These are phyloP conservation scores for Orychophragmus violaceus DNA, from an alignment of 345 rosid genomes.

Conservation along the genomic window DNA sequence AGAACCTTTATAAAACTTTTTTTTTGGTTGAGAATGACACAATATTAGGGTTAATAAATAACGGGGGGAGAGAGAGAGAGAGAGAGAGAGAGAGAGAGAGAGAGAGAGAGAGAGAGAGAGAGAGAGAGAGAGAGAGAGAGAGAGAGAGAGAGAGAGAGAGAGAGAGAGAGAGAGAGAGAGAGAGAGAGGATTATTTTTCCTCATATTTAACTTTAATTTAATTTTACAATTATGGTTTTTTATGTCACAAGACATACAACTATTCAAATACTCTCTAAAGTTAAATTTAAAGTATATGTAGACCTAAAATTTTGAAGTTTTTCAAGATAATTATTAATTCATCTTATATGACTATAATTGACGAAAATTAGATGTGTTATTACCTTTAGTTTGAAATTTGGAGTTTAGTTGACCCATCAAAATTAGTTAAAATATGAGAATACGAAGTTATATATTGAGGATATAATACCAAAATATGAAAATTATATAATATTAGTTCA, in stretches of 20 bases:
- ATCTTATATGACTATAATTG: not conserved
- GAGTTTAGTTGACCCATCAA: not conserved
- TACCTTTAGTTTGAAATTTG: not conserved
- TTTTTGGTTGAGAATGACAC: constrained; percentile 9
- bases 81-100: too few relatives aligned
- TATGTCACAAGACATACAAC: not conserved
- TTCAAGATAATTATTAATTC: not conserved
- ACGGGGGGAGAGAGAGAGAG: too few relatives aligned
- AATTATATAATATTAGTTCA: not conserved
- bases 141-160: too few relatives aligned
- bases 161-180: constrained; percentile 13
- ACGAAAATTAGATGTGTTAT: not conserved
- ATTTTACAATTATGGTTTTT: not conserved
- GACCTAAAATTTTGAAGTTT: too few relatives aligned
- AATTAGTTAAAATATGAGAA: not conserved
- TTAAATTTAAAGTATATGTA: not conserved
- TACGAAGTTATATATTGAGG: not conserved
- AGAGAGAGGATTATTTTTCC: not conserved
- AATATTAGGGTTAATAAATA: constrained; percentile 27
- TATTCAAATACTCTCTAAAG: not conserved
- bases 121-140: too few relatives aligned
- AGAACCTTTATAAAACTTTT: constrained; percentile 23
- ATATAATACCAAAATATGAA: not conserved
- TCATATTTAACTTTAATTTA: not conserved
- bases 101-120: too few relatives aligned